phyloP scores from a whole-genome alignment of 352 stramenopile species.

The Phytophthora boehmeriae region DNA sequence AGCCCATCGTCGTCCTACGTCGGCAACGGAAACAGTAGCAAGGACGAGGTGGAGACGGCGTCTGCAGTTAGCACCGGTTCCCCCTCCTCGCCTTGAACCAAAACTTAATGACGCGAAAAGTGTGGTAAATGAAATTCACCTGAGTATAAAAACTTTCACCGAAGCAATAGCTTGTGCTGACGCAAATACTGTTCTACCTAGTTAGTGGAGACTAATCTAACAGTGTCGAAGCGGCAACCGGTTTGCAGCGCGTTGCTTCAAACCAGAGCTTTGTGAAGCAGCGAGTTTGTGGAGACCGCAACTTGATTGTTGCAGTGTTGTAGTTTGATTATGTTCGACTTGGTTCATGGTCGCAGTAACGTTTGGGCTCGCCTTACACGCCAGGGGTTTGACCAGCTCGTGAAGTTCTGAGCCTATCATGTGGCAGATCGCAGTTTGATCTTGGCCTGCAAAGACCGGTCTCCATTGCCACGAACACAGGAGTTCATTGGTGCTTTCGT shows the following conservation, averaged over 20 bases:
- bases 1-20: conserved; percentile 26
- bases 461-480: conserved; percentile 9
- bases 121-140: too few relatives aligned
- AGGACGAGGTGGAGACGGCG: conserved; percentile 19
- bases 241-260: background rate
- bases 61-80: conserved; percentile 7
- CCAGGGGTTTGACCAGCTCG: conserved; percentile 31
- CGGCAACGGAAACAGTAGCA: conserved; percentile 18
- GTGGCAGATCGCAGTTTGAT: conserved; percentile 33
- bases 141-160: too few relatives aligned
- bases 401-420: conserved; percentile 30
- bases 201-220: background rate
- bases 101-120: conserved; percentile 4
- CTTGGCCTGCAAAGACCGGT: conserved; percentile 25
- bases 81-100: conserved; percentile 9
- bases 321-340: background rate
- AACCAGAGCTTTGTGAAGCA: background rate
- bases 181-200: background rate
- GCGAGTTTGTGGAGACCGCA: background rate
- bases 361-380: conserved; percentile 1
- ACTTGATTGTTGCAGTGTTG: background rate
- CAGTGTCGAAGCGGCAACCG: background rate
- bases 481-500: conserved; percentile 28
- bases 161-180: too few relatives aligned
- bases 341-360: conserved; percentile 12